These are phyloP conservation scores for Phylloboletellus chloephorus DNA, from an alignment of 1,284 basidiomycete genomes.

Conservation along the genomic window DNA sequence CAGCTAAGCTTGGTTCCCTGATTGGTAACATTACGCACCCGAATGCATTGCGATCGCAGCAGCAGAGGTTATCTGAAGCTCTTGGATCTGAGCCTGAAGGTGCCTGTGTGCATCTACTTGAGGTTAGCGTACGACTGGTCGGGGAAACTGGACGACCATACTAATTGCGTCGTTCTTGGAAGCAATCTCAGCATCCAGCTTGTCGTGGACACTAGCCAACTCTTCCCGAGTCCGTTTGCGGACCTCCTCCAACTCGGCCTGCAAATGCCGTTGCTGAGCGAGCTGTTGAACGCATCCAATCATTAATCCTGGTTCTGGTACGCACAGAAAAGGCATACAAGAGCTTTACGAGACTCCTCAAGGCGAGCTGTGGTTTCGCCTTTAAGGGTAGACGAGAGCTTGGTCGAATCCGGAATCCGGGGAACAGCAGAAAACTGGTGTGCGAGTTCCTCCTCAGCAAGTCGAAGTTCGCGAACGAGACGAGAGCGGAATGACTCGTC, in stretches of 20 bases:
- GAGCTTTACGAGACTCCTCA: constrained; percentile 67
- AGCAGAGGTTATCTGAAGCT: constrained; percentile 58
- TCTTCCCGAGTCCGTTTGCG: constrained; percentile 62
- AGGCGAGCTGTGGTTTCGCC: constrained; percentile 65
- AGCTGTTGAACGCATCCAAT: constrained; percentile 36
- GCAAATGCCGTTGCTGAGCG: constrained; percentile 60
- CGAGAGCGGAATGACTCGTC: constrained; percentile 62
- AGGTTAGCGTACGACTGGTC: background rate
- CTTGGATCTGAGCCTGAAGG: constrained; percentile 57
- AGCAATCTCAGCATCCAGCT: constrained; percentile 47
- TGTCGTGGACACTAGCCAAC: constrained; percentile 49
- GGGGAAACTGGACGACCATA: constrained; percentile 27
- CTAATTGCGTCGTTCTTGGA: constrained; percentile 57
- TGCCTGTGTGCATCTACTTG: constrained; percentile 52
- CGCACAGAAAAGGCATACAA: constrained; percentile 39
- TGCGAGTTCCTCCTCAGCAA: constrained; percentile 58
- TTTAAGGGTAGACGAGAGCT: constrained; percentile 49
- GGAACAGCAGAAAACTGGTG: constrained; percentile 44
- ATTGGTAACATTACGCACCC: constrained; percentile 36
- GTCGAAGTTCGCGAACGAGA: constrained; percentile 64
- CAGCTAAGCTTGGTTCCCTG: background rate
- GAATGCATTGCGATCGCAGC: constrained; percentile 56
- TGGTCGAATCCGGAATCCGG: constrained; percentile 34
- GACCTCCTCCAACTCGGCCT: constrained; percentile 59
- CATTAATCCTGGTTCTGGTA: background rate